Percentiles rank a stretch among this genome's conserved stretches.
These are phyloP conservation scores for Tubosaeta sp. DNA, from an alignment of 768 basidiomycete species.

Conservation along the genomic window DNA sequence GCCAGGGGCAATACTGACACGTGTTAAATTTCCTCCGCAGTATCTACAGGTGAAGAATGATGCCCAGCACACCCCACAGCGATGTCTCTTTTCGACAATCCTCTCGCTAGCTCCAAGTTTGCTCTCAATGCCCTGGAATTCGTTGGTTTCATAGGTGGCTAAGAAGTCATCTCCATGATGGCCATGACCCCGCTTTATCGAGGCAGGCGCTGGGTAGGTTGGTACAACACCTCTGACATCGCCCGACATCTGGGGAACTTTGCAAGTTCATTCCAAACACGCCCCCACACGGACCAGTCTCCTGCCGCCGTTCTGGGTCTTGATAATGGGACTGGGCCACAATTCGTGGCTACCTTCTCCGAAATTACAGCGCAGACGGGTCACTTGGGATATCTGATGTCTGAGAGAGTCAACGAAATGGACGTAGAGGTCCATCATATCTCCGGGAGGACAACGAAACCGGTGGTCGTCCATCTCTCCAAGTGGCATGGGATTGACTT, in stretches of 20 bases:
- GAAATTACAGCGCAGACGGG: constrained; percentile 25
- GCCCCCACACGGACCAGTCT: too few species aligned
- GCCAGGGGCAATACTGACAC: too few species aligned
- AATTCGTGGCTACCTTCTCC: constrained; percentile 28
- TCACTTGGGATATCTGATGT: constrained; percentile 27
- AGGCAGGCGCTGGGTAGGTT: constrained; percentile 32
- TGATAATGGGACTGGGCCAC: too few species aligned
- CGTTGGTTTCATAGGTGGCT: constrained; percentile 34
- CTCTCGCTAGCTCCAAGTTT: constrained; percentile 10
- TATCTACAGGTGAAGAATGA: too few species aligned
- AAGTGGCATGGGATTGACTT: constrained; percentile 7
- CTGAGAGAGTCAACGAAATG: too few species aligned
- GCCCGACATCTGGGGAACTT: too few species aligned
- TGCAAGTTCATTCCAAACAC: too few species aligned
- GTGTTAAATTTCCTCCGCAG: too few species aligned
- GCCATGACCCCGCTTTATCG: constrained; percentile 27
- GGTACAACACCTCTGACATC: constrained; percentile 36
- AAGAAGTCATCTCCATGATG: constrained; percentile 36
- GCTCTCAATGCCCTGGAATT: constrained; percentile 28
- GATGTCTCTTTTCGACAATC: constrained; percentile 11
- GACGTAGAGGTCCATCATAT: constrained; percentile 1
- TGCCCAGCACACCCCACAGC: too few species aligned
- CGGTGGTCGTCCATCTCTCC: constrained; percentile 19
- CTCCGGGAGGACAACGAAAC: constrained; percentile 7
- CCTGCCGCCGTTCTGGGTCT: too few species aligned